Conservation (phyloP, 345 rosid species). For the Eucalyptus regnans region DNA sequence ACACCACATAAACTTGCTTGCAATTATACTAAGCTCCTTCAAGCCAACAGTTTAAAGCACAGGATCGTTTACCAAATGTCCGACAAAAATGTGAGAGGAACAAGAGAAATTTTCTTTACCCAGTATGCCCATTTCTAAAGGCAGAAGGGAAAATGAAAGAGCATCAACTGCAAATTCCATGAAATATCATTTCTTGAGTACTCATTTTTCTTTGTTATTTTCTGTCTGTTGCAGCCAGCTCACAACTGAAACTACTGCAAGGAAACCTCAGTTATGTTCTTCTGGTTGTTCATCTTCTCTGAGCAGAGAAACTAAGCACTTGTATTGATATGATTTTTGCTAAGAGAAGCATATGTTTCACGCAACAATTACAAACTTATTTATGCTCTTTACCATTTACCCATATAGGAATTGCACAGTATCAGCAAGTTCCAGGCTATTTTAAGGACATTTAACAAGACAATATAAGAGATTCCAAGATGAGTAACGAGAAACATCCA, state of each 20-base stretch:
- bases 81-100: not conserved
- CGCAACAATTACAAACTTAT: not conserved
- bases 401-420: not conserved
- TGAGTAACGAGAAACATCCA: not conserved
- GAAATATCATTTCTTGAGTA: not conserved
- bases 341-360: not conserved
- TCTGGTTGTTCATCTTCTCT: not conserved
- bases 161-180: not conserved
- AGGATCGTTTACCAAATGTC: not conserved
- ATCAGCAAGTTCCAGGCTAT: not conserved
- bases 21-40: not conserved
- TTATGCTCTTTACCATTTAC: not conserved
- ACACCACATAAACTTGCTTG: not conserved
- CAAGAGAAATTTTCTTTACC: not conserved
- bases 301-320: not conserved
- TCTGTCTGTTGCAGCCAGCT: not conserved
- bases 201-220: not conserved
- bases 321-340: not conserved
- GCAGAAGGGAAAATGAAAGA: not conserved
- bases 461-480: not conserved
- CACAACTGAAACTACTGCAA: not conserved
- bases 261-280: not conserved
- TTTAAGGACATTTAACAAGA: not conserved
- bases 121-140: not conserved
- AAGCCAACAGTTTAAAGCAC: not conserved